Evolutionary conservation across 1,139 yeast species (phyloP), one percentile per base, ranked within the genome.

Genomic region (Hemisphaericaspora xylanilytica): DNA sequence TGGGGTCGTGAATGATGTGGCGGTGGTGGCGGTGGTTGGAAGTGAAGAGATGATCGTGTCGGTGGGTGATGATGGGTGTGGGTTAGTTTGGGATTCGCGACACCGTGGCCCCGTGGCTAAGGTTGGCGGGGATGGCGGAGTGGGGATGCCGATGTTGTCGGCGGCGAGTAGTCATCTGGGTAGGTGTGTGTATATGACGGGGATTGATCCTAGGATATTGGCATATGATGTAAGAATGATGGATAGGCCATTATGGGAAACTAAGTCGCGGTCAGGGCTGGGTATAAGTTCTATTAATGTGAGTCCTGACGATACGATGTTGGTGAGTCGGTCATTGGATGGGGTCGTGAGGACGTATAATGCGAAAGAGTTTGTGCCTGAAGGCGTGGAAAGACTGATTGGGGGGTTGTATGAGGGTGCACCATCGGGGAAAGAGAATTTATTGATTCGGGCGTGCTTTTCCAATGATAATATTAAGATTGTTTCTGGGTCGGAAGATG

Each of bases 1-100:
- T 14, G 5, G 64, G 66, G 67, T 73, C 13, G 79, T 84, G 3
- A 85, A 85, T 51, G 73, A 81, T 45, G 58, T 85, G 1, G 22
- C 43, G 51, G n/a, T n/a, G n/a, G n/a, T n/a, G n/a, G n/a, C n/a
- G n/a, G n/a, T n/a, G n/a, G n/a, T n/a, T n/a, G 11, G 20, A n/a
- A 52, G 18, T 54, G 60, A 35, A 53, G 68, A 60, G 3, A 27
- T 15, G 17, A 49, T 74, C 4, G 65, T 73, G 3, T 72, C 83
- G 22, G 88, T 78, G 3, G 70, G 81, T 13, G 95, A 86, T 51
- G 89, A 82, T 50, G 89, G 90, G 0, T 44, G 58, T 4, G 65
- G 75, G 1, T 63, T 65, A 7, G 36, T 79, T 2, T 86, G 92
- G 92, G 95, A 86, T 48, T 65, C 67, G 15, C 61, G 88, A 40